Base-by-base conservation (phyloP, 768 basidiomycete species). In the Mrakia blollopis region DNA sequence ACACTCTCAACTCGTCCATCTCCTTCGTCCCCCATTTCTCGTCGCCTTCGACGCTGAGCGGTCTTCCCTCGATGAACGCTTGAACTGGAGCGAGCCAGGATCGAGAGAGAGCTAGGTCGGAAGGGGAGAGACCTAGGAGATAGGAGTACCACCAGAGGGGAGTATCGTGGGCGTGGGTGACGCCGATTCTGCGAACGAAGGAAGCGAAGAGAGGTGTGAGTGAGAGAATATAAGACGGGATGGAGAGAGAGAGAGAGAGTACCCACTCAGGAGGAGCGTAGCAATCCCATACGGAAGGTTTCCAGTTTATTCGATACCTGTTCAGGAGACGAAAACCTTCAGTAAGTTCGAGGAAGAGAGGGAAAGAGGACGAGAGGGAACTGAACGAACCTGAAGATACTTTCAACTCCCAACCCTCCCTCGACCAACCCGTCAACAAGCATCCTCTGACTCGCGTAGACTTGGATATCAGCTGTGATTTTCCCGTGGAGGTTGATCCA, bases 231-330 rank as follows among this genome's bases (percentile, higher is more conserved):
- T n/a, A n/a, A n/a, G n/a, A n/a, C n/a, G n/a, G n/a, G n/a, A 62
- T 5, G 32, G 2, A 35, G 63, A 3, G 63, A 18, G 32, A 2
- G 32, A 65, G 63, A 18, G 32, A 35, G 63, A 63, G 37, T 11
- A 65, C 67, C 1, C 13, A 69, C 67, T 54, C 35, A 28, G 72
- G 72, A 28, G 72, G 72, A 23, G 72, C 57, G 57, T 73, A 73
- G 57, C 35, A 54, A 37, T 73, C 72, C 32, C 37, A 23, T 16
- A 73, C 72, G 23, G 61, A 61, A 7, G 72, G 54, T n/a, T 57
- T 54, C 72, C 54, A 60, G 72, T 73, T 61, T 57, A 73, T 73
- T 32, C 72, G 72, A 23, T 73, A 73, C 32, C 54, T 73, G 13
- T 50, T 21, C 14, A 50, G 2, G 16, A 7, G 57, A 60, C 21